A percentile compares a stretch with the other conserved stretches of the same genome.
Conservation (phyloP, 768 basidiomycete species). For the Harrya chromipes region DNA sequence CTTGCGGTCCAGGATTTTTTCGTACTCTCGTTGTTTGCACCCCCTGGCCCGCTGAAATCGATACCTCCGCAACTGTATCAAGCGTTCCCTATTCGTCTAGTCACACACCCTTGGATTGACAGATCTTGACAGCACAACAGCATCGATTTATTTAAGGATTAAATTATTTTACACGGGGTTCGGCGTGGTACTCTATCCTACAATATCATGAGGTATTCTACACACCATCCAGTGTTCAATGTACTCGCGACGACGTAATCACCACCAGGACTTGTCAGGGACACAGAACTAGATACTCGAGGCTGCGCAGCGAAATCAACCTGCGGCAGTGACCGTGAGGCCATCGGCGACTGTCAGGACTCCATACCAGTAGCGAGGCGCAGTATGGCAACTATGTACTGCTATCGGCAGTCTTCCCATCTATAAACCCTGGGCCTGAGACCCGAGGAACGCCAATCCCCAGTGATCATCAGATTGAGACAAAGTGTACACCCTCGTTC, state of each 20-base stretch:
- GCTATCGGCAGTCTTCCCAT: too few species aligned
- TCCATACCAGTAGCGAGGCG: too few species aligned
- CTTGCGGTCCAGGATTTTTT: slow-evolving; percentile 53
- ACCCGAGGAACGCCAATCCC: not conserved
- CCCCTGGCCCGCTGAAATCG: slow-evolving; percentile 33
- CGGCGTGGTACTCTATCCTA: slow-evolving; percentile 1
- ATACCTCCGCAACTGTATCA: slow-evolving; percentile 41
- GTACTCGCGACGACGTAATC: too few species aligned
- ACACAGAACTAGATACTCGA: too few species aligned
- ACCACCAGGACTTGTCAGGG: too few species aligned
- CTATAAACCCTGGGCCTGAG: too few species aligned
- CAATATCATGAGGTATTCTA: too few species aligned
- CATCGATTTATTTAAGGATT: slow-evolving; percentile 16
- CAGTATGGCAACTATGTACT: too few species aligned
- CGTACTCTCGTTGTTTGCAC: slow-evolving; percentile 43
- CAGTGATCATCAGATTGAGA: slow-evolving; percentile 20
- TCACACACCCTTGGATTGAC: slow-evolving; percentile 54
- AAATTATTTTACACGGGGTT: slow-evolving; percentile 12
- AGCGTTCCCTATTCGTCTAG: slow-evolving; percentile 56
- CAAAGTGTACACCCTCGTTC: slow-evolving; percentile 31
- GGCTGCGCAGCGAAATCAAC: too few species aligned
- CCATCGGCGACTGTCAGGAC: not conserved
- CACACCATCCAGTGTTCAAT: not conserved
- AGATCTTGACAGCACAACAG: slow-evolving; percentile 18
- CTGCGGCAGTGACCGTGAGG: not conserved